Percentiles rank a stretch among this genome's conserved stretches.
phyloP scores from a whole-genome alignment of 2,329 filamentous ascomycete species.

The Diplocarpon rosae region DNA sequence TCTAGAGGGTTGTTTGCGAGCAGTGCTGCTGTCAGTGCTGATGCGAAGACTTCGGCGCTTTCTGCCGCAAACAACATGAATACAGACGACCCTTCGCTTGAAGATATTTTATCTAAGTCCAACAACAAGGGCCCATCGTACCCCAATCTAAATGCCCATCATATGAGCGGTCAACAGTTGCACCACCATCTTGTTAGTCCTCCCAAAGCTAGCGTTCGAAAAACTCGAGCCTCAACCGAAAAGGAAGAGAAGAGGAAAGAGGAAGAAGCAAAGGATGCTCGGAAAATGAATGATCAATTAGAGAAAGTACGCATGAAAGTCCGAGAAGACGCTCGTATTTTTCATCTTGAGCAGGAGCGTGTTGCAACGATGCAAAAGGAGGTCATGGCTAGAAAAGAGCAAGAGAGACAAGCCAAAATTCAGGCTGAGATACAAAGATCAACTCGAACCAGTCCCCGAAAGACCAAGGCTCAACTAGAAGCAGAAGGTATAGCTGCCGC shows the following conservation, averaged over 20 bases:
- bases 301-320: slow-evolving; percentile 61
- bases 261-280: slow-evolving; percentile 54
- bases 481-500: slow-evolving; percentile 26
- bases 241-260: slow-evolving; percentile 50
- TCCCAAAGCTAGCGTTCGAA: slow-evolving; percentile 28
- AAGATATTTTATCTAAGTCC: slow-evolving; percentile 31
- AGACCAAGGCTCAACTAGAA: slow-evolving; percentile 30
- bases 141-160: slow-evolving; percentile 33
- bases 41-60: slow-evolving; percentile 46
- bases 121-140: slow-evolving; percentile 28
- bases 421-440: slow-evolving; percentile 32
- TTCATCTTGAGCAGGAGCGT: slow-evolving; percentile 46
- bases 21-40: slow-evolving; percentile 52
- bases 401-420: slow-evolving; percentile 32
- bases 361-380: slow-evolving; percentile 43
- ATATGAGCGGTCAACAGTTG: slow-evolving; percentile 13
- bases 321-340: slow-evolving; percentile 52
- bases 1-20: slow-evolving; percentile 80
- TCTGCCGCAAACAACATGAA: slow-evolving; percentile 40
- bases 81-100: slow-evolving; percentile 36
- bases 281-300: slow-evolving; percentile 47
- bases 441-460: slow-evolving; percentile 42
- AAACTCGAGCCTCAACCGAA: slow-evolving; percentile 47
- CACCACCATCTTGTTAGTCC: slow-evolving; percentile 15
- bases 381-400: slow-evolving; percentile 41